Evolutionary conservation across 2,329 filamentous ascomycete genomes (phyloP), one percentile per base, ranked within the genome.

Genomic region (Albophoma yamanashiensis): DNA sequence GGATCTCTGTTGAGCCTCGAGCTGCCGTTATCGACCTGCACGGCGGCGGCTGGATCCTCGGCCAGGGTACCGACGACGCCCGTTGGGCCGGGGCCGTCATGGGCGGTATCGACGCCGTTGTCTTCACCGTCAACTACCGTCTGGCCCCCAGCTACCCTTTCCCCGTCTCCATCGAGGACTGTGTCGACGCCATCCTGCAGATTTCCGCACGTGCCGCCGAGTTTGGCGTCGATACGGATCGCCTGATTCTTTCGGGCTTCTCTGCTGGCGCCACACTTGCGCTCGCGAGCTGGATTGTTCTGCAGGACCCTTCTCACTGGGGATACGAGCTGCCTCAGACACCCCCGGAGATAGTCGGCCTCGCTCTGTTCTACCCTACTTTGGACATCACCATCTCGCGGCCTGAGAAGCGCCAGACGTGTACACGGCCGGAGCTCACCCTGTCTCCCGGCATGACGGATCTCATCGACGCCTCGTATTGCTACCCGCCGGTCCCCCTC

Each of bases 71-170:
- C 4, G 83, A 88, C 67, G 86, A 88, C 67, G 80, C 83, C 17
- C 78, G 84, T 50, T 88, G 85, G 76, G 82, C 81, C 7, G 76
- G 79, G 4, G 74, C 78, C 42, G 79, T 86, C 4, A 72, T 81
- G 45, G 72, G 79, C 34, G 73, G 77, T 5, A 74, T 82, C 15
- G 78, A 82, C 58, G 83, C 81, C 36, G 75, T 88, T 27, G 79
- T 87, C 59, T 80, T 89, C 62, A 83, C 81, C 1, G 83, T 88
- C 64, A 84, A 87, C 66, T 89, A 89, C 68, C 80, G 87, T n/a
- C 78, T 88, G 2, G 85, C 86, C 0, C 87, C 87, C 0, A 81
- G 82, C 66, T 76, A 82, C 64, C 85, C 85, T 0, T 88, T 87
- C 67, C 86, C 86, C 0, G 82, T 81, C 0, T 81, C 84, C 0